phyloP scores from a whole-genome alignment of 2,329 filamentous ascomycete genomes.

The Allantophomopsis cytisporea region DNA sequence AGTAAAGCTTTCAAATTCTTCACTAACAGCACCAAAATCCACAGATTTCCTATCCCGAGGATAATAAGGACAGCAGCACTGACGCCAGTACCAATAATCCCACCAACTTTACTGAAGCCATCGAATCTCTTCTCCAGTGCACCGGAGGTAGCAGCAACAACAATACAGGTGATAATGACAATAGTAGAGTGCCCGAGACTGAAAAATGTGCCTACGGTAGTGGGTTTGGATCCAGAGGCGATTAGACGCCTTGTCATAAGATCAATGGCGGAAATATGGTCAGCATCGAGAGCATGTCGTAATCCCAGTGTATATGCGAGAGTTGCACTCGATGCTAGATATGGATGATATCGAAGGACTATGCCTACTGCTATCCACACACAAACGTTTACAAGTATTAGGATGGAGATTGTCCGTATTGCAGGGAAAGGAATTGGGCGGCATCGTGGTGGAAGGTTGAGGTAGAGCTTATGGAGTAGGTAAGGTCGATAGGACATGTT shows the following conservation, averaged over 20 bases:
- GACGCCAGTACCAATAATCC: conserved; percentile 80
- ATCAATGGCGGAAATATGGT: conserved; percentile 82
- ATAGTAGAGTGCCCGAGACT: conserved; percentile 89
- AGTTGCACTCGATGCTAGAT: conserved; percentile 65
- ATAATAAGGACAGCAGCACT: conserved; percentile 74
- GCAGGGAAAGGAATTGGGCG: conserved; percentile 7
- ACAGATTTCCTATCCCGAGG: conserved; percentile 48
- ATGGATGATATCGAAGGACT: conserved; percentile 35
- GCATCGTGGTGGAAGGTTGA: conserved; percentile 6
- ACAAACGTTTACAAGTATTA: conserved; percentile 35
- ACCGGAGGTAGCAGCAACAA: conserved; percentile 81
- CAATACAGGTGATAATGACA: conserved; percentile 78
- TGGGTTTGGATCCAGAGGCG: conserved; percentile 71
- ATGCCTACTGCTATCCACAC: conserved; percentile 41
- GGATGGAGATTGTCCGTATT: conserved; percentile 29
- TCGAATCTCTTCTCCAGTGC: conserved; percentile 73
- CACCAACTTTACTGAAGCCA: conserved; percentile 65
- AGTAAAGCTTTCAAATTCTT: conserved; percentile 52
- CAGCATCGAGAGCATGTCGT: conserved; percentile 93
- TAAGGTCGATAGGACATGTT: not conserved
- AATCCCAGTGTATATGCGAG: conserved; percentile 82
- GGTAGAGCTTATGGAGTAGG: conserved; percentile 58
- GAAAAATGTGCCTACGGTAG: conserved; percentile 91
- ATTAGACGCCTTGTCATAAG: conserved; percentile 86
- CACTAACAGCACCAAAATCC: conserved; percentile 72